Conservation (phyloP, 192 early-diverging fungal genomes). For the Backusella liffmaniae region DNA sequence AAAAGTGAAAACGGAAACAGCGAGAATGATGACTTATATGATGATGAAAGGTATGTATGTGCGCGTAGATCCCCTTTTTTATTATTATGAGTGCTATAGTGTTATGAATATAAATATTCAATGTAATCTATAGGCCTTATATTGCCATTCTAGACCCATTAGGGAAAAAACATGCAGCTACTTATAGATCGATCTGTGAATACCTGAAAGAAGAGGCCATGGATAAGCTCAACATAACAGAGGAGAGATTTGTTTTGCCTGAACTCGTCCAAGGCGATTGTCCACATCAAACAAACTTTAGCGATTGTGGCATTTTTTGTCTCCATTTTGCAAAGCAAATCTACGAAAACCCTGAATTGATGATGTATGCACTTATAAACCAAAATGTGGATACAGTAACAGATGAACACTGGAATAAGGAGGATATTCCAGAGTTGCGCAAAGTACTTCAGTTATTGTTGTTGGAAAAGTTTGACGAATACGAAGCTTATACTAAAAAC, state of each 20-base stretch:
- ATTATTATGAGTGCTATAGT: too few species aligned
- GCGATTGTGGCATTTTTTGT: not conserved
- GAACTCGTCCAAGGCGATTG: not conserved
- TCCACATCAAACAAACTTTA: slow-evolving; percentile 5
- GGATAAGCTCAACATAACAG: not conserved
- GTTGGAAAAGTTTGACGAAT: not conserved
- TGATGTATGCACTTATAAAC: not conserved
- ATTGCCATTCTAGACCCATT: slow-evolving; percentile 1
- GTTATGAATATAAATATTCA: too few species aligned
- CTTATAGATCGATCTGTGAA: not conserved
- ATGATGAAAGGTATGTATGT: too few species aligned
- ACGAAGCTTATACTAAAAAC: not conserved
- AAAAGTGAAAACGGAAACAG: not conserved
- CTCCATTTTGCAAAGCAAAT: not conserved
- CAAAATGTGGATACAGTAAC: not conserved
- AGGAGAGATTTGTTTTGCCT: not conserved
- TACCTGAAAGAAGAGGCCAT: slow-evolving; percentile 7
- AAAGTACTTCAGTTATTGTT: not conserved
- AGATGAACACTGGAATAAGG: not conserved
- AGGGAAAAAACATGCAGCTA: not conserved
- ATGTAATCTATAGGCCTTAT: not conserved
- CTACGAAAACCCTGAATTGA: not conserved
- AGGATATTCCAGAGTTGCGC: not conserved
- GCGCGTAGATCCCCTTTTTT: too few species aligned
- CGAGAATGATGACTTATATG: not conserved